Evolutionary conservation across 2,329 filamentous ascomycete genomes (phyloP), one percentile per base, ranked within the genome.

Genomic region (Myotisia sp.): DNA sequence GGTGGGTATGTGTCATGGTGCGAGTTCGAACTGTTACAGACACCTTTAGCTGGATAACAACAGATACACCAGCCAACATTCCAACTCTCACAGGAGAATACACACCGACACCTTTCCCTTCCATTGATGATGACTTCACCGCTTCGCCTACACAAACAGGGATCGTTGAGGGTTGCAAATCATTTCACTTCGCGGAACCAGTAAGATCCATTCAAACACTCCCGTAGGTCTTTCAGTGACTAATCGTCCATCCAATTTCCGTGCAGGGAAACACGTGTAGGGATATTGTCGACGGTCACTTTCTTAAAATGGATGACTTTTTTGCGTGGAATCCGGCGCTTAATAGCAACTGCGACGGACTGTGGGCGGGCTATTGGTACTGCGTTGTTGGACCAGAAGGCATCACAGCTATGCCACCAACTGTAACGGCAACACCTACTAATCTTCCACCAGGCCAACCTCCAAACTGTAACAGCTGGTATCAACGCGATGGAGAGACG

Each of bases 391-490:
- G n/a, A n/a, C n/a, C n/a, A n/a, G n/a, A n/a, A n/a, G 20, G 20
- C 17, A 28, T 23, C 12, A 21, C 23, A 12, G 12, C 6, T 8
- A 10, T 6, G 5, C 16, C 22, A 7, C 31, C 31, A n/a, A 31
- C 20, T 4, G 14, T 22, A n/a, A 35, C 27, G 9, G 5, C 12
- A 5, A 13, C 10, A 6, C 12, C 29, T 20, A 21, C 12, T 4
- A 22, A n/a, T 5, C 36, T 12, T 32, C 37, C 29, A 18, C 43
- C 17, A 6, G 36, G 24, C 32, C 43, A 42, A 37, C 38, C 38
- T 16, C 12, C 26, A 4, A 45, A 41, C 6, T 55, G 51, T 31
- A 42, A 41, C 4, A 32, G 36, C 4, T 55, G 41, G 20, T 44
- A 54, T 32, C 16, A 39, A 3, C 49, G 49, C 18, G 13, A 7